phyloP scores from a whole-genome alignment of 179 eudicot species.

The Pouteria campechiana region DNA sequence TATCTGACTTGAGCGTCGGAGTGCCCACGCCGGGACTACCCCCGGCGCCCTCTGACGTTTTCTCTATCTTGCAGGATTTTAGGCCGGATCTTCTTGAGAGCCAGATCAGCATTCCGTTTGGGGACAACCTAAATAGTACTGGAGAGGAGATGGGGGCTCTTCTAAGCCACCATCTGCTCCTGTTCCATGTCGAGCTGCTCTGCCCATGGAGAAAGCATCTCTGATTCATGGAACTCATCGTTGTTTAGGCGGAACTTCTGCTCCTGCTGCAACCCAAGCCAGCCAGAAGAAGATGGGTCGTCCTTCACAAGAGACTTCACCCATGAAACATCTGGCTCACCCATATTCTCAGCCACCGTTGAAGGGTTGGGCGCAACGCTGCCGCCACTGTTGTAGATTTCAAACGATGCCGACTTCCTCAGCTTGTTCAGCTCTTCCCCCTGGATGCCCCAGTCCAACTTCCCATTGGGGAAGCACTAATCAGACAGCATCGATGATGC shows the following conservation, averaged over 20 bases:
- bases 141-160: neutral
- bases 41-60: no score
- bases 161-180: conserved; percentile 64
- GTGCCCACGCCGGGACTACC: no score
- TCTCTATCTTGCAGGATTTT: no score
- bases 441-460: conserved; percentile 48
- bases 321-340: conserved; percentile 50
- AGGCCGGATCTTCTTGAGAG: no score
- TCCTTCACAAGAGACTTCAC: conserved; percentile 52
- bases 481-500: conserved; percentile 29
- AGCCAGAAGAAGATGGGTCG: conserved; percentile 17
- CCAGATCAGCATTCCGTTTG: no score
- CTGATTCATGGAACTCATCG: conserved; percentile 24
- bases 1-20: no score
- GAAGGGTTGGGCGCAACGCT: conserved; percentile 3
- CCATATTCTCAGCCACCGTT: neutral
- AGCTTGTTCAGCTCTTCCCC: conserved; percentile 47
- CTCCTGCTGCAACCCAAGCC: conserved; percentile 23
- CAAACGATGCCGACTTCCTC: conserved; percentile 58
- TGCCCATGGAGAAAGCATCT: conserved; percentile 54
- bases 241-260: conserved; percentile 23
- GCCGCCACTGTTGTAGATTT: conserved; percentile 32
- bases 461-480: conserved; percentile 69
- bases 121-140: neutral
- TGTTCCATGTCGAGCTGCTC: conserved; percentile 77